phyloP scores from a whole-genome alignment of 2,329 filamentous ascomycete species.

The Microdochium nivale region DNA sequence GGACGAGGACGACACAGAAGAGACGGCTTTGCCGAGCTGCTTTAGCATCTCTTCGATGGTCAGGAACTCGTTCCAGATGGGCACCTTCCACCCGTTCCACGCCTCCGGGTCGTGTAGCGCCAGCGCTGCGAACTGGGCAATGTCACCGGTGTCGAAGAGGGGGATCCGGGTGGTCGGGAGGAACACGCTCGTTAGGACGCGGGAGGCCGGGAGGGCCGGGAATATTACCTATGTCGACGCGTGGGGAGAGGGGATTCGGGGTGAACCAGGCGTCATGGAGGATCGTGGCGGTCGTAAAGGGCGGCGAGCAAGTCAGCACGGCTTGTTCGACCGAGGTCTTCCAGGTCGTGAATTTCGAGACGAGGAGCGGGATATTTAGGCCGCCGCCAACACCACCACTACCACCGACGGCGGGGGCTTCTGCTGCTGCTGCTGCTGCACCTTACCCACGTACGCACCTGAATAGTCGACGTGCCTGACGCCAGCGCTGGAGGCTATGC shows the following conservation, averaged over 20 bases:
- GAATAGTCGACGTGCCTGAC: background rate
- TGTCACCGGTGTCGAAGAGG: slow-evolving; percentile 36
- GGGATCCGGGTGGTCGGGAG: slow-evolving; percentile 25
- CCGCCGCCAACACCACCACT: too few species aligned
- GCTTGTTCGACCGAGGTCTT: too few species aligned
- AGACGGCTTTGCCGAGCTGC: background rate
- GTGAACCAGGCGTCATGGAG: background rate
- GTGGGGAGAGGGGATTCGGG: background rate
- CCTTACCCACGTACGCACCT: slow-evolving; percentile 1
- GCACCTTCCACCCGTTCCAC: slow-evolving; percentile 5
- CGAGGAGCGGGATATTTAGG: too few species aligned
- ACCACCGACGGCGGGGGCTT: too few species aligned
- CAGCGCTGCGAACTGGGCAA: slow-evolving; percentile 31
- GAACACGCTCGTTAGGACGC: slow-evolving; percentile 27
- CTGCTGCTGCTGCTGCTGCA: too few species aligned
- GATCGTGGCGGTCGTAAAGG: background rate
- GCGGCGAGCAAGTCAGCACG: too few species aligned
- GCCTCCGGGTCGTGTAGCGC: slow-evolving; percentile 2
- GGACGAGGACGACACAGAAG: too few species aligned
- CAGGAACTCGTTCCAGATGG: slow-evolving; percentile 3
- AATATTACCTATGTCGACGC: slow-evolving; percentile 23
- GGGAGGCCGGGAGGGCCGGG: slow-evolving; percentile 25
- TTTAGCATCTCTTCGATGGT: background rate
- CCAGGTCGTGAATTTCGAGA: too few species aligned
- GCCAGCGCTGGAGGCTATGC: background rate